Evolutionary conservation across 2,329 filamentous ascomycete species (phyloP), one percentile per base, ranked within the genome.

Genomic region (Epichloe elymi): DNA sequence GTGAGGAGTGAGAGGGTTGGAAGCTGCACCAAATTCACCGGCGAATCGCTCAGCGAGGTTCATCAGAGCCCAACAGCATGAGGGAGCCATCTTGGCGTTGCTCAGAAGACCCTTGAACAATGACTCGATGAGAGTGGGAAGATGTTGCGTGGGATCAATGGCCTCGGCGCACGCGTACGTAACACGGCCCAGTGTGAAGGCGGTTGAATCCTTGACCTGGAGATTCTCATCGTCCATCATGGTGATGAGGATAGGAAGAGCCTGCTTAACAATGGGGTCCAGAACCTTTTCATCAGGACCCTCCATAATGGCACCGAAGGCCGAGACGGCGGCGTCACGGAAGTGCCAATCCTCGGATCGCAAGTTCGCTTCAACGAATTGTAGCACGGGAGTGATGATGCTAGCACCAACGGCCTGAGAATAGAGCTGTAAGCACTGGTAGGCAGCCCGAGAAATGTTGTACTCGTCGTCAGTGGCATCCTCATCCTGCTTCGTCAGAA

Each of bases 51-150:
- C 93, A 11, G 93, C 91, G 64, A 98, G 74, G 71, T 97, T 98
- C 88, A 98, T 97, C 58, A 98, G 73, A 35, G 93, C 90, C 93
- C 94, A 96, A 74, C 93, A 98, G 81, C 93, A 97, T 33, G 93
- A 98, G 51, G 88, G 83, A 35, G 91, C 93, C 83, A 98, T 98
- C 79, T 95, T 96, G 54, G 89, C 85, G 66, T 86, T 93, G 71
- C 86, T 91, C 53, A 88, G 82, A 53, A 98, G 78, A 48, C 91
- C 93, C 59, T 83, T 82, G 74, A 98, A 98, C 10, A 98, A 79
- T 40, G 90, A 86, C 51, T 82, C 80, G 62, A 98, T 91, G 55
- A 98, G 75, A 19, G 85, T 81, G 56, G 89, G 86, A 5, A 98
- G 79, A 65, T 96, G 88, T 56, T 83, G 75, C 58, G 79, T 74